Evolutionary conservation across 768 basidiomycete species (phyloP), one percentile per base, ranked within the genome.

Genomic region (Suillus brevipes): DNA sequence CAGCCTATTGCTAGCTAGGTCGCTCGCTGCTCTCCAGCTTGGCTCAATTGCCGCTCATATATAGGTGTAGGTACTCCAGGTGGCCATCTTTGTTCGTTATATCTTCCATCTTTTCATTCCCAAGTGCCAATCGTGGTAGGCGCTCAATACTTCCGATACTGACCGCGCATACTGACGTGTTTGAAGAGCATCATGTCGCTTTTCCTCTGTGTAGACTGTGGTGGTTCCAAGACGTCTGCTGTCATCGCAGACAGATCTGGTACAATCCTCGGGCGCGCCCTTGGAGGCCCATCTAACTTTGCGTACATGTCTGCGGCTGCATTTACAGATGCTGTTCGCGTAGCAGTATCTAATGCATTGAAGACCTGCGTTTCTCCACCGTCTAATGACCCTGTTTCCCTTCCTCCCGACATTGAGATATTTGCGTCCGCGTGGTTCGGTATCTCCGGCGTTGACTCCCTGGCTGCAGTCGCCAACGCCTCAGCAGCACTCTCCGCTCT

Each of bases 221-320:
- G 94, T 37, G 94, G 92, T 25, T 92, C 92, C 52, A 97, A 96
- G 79, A 95, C 95, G 12, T 85, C 89, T 34, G 91, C 85, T 7
- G 91, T 85, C 65, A 85, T 96, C 74, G 82, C 82, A 65, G 81
- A 88, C 72, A 68, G 73, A 23, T 67, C 80, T 3, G 90, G 92
- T 67, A 76, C 78, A 6, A 83, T 93, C 69, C 64, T 92, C 52
- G 89, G 88, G 1, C 87, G 89, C 52, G 91, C 87, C 2, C 74
- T 80, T 20, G 87, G 87, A 9, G 92, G 92, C 2, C 90, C 92
- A 1, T 94, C 94, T 69, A 97, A 97, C 77, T 91, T 91, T 76
- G 84, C 92, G 28, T 92, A 92, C 78, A 87, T 94, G 70, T 82
- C 88, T 38, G 71, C 85, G 20, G 76, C 83, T n/a, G 82, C 78